A percentile compares a stretch with the other conserved stretches of the same genome.
Evolutionary conservation across 1,284 basidiomycete species (phyloP).

Genomic region (Ganoderma leucocontextum): DNA sequence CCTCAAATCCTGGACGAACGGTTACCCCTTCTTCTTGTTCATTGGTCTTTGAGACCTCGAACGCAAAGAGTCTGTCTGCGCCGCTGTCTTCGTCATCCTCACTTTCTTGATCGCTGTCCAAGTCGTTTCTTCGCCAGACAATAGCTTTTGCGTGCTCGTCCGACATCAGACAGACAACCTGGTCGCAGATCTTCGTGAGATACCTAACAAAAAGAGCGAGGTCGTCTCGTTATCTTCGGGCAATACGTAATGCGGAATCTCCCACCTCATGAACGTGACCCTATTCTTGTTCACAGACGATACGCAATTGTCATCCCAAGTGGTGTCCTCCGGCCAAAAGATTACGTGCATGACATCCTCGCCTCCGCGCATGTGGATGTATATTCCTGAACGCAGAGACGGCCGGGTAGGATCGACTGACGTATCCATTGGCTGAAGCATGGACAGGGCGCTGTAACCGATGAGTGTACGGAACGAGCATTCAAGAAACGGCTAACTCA

Average conservation of each 20-base stretch:
- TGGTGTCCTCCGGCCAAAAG: slow-evolving; percentile 69
- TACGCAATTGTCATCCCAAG: slow-evolving; percentile 61
- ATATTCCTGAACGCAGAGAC: slow-evolving; percentile 58
- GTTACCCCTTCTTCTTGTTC: slow-evolving; percentile 64
- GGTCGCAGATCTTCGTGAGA: slow-evolving; percentile 63
- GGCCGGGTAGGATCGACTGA: slow-evolving; percentile 34
- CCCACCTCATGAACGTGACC: slow-evolving; percentile 65
- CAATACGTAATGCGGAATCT: neutral
- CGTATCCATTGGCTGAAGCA: slow-evolving; percentile 11
- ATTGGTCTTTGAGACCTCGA: slow-evolving; percentile 62
- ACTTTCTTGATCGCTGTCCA: slow-evolving; percentile 33
- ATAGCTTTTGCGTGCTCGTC: slow-evolving; percentile 51
- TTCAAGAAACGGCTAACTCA: slow-evolving; percentile 34
- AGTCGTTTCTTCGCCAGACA: slow-evolving; percentile 48
- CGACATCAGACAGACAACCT: slow-evolving; percentile 57
- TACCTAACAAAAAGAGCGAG: slow-evolving; percentile 47
- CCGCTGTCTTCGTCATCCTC: slow-evolving; percentile 44
- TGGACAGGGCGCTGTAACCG: neutral
- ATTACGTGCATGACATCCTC: slow-evolving; percentile 51
- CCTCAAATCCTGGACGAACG: slow-evolving; percentile 52
- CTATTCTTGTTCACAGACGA: slow-evolving; percentile 58
- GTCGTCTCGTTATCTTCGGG: neutral
- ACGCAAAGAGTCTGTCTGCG: slow-evolving; percentile 57
- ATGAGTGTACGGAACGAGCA: neutral
- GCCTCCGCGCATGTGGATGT: slow-evolving; percentile 40